phyloP scores from a whole-genome alignment of 2,329 filamentous ascomycete genomes.

The Saccharata proteae region DNA sequence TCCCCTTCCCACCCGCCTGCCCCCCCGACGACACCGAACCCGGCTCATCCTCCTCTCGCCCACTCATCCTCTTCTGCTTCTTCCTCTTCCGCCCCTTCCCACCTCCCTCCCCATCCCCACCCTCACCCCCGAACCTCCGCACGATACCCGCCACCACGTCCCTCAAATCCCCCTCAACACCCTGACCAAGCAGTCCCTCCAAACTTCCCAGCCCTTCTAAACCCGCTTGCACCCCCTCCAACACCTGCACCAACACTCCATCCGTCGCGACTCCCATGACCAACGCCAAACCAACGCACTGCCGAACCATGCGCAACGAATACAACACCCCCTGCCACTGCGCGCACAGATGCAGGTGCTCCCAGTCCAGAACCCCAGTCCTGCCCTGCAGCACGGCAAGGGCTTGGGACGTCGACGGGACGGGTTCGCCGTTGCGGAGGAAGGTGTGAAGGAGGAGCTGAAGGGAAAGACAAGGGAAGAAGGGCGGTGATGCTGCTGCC shows the following conservation, averaged over 20 bases:
- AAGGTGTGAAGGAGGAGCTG: too few relatives aligned
- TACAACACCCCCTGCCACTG: constrained; percentile 7
- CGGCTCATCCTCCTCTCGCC: constrained; percentile 12
- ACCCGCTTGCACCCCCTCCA: background rate
- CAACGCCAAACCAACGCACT: constrained; percentile 1
- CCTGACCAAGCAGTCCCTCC: background rate
- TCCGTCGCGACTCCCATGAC: too few relatives aligned
- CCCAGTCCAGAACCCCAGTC: background rate
- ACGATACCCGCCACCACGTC: background rate
- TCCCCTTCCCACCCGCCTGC: background rate
- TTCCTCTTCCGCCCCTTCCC: constrained; percentile 31
- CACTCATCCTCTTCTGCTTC: constrained; percentile 36
- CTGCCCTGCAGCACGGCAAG: constrained; percentile 1
- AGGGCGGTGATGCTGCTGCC: background rate
- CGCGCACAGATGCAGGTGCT: constrained; percentile 2
- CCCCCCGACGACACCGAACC: background rate
- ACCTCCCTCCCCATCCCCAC: constrained; percentile 27
- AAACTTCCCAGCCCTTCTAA: background rate
- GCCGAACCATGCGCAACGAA: constrained; percentile 8
- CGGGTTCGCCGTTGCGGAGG: too few relatives aligned
- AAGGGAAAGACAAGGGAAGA: too few relatives aligned
- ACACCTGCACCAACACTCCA: background rate
- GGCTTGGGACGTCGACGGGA: constrained; percentile 1
- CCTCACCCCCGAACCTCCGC: background rate
- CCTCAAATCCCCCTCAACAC: background rate